Base-by-base conservation (phyloP, 139 green algal species). In the Volvox africanus region DNA sequence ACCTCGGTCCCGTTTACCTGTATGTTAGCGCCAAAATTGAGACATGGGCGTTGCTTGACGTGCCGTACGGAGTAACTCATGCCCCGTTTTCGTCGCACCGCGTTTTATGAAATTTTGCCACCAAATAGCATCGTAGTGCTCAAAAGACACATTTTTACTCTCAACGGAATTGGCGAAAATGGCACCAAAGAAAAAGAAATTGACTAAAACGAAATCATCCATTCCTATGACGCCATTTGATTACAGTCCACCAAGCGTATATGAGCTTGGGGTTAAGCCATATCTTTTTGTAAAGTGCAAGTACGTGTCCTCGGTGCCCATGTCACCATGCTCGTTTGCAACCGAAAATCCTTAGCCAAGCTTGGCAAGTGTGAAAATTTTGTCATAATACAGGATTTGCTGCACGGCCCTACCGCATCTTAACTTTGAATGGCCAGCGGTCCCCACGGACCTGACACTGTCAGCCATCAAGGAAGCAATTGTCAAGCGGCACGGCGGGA, bases 351-450 rank as follows among this genome's bases (percentile, higher is more conserved):
- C 75, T 81, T 81, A 81, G 75, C 75, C n/a, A 33, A 28, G 50
- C 32, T 17, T 30, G 61, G 28, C 44, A 1, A 18, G 71, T 79
- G 33, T 79, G 36, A n/a, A 6, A 2, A 35, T 73, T 73, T 73
- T 73, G 16, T 73, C n/a, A 30, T 81, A 61, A 28, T 35, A 32
- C 88, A 92, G 88, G 50, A 88, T 92, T 22, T 92, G 88, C 80
- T 78, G 44, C 67, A 81, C 68, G 1, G 80, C 80, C 2, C 33
- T 92, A 44, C 67, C 80, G 0, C 89, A 89, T 44, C 61, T 92
- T 1, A 89, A 89, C 73, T 92, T 92, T 33, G 89, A 92, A 36
- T 92, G 89, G 89, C 82, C 89, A 1, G 73, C 78, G 1, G 89
- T 92, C 0, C 82, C 89, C 12, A 89, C 82, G 9, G 77, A 80